These are phyloP conservation scores for Aspergillus versicolor DNA, from an alignment of 2,329 filamentous ascomycete genomes.

Conservation along the genomic window DNA sequence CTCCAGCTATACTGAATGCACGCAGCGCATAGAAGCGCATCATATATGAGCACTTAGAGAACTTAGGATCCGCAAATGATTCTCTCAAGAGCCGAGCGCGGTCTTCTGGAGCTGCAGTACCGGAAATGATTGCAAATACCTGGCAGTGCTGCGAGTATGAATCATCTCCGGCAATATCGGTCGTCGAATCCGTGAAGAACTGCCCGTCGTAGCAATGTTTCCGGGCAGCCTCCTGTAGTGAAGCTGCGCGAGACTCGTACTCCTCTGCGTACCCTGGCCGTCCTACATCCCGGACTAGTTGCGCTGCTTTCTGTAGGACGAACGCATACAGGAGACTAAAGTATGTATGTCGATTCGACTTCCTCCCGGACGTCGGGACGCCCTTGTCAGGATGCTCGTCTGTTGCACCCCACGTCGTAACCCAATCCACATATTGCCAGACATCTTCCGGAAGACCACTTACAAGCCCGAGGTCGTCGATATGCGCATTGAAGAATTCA, in stretches of 20 bases:
- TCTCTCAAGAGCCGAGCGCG: constrained; percentile 25
- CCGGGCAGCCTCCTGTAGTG: constrained; percentile 23
- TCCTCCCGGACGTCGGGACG: constrained; percentile 39
- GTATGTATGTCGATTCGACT: constrained; percentile 41
- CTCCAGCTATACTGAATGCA: constrained; percentile 35
- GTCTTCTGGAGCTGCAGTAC: constrained; percentile 17
- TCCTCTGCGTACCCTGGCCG: constrained; percentile 32
- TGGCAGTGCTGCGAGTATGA: constrained; percentile 32
- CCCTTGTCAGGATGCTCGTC: constrained; percentile 37
- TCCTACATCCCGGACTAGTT: constrained; percentile 32
- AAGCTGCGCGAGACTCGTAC: constrained; percentile 23
- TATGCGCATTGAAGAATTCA: constrained; percentile 23
- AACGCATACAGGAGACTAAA: constrained; percentile 43
- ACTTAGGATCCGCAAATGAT: constrained; percentile 26
- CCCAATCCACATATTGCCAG: constrained; percentile 40
- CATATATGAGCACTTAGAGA: constrained; percentile 38
- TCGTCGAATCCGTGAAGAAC: constrained; percentile 35
- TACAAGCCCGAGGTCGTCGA: constrained; percentile 22
- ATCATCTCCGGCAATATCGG: constrained; percentile 23
- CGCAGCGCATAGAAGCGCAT: constrained; percentile 45
- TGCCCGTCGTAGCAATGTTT: constrained; percentile 30
- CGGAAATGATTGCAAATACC: constrained; percentile 30
- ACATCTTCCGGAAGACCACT: constrained; percentile 24
- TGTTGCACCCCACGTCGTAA: constrained; percentile 31
- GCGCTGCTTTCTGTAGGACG: constrained; percentile 34